Percentiles rank a stretch among this genome's conserved stretches.
phyloP scores from a whole-genome alignment of 2,329 filamentous ascomycete genomes.

The Fusarium siculi region DNA sequence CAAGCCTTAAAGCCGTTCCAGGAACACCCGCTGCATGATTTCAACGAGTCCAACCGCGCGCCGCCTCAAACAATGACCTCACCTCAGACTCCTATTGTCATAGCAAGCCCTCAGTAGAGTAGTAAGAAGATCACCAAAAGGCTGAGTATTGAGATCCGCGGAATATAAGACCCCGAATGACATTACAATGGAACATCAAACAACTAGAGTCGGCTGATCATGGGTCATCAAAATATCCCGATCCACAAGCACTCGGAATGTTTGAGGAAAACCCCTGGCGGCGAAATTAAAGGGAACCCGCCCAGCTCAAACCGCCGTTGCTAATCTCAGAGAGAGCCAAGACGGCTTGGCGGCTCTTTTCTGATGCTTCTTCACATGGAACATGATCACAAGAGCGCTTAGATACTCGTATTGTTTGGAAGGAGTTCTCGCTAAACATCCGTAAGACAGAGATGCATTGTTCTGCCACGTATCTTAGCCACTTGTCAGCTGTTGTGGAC shows the following conservation, averaged over 20 bases:
- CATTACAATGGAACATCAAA: slow-evolving; percentile 10
- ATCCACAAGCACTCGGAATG: slow-evolving; percentile 6
- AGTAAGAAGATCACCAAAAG: background rate
- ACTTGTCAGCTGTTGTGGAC: slow-evolving; percentile 15
- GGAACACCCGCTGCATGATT: slow-evolving; percentile 13
- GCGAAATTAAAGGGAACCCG: slow-evolving; percentile 32
- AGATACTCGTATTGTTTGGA: background rate
- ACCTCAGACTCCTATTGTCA: slow-evolving; percentile 3
- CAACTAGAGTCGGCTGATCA: background rate
- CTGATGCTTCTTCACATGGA: background rate
- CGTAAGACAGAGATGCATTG: background rate
- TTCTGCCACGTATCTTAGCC: slow-evolving; percentile 1
- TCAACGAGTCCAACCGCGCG: background rate
- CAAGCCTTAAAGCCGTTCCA: slow-evolving; percentile 12
- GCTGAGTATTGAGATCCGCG: slow-evolving; percentile 20
- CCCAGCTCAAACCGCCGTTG: slow-evolving; percentile 6
- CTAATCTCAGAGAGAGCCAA: slow-evolving; percentile 22
- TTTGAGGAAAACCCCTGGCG: background rate
- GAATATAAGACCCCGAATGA: background rate
- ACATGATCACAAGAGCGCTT: background rate
- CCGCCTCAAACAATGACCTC: slow-evolving; percentile 16
- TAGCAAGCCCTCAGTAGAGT: background rate
- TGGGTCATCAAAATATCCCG: background rate
- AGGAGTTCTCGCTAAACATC: background rate
- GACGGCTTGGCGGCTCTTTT: slow-evolving; percentile 23